These are phyloP conservation scores for Linnemannia schmuckeri DNA, from an alignment of 192 early-diverging fungal species.

Conservation along the genomic window DNA sequence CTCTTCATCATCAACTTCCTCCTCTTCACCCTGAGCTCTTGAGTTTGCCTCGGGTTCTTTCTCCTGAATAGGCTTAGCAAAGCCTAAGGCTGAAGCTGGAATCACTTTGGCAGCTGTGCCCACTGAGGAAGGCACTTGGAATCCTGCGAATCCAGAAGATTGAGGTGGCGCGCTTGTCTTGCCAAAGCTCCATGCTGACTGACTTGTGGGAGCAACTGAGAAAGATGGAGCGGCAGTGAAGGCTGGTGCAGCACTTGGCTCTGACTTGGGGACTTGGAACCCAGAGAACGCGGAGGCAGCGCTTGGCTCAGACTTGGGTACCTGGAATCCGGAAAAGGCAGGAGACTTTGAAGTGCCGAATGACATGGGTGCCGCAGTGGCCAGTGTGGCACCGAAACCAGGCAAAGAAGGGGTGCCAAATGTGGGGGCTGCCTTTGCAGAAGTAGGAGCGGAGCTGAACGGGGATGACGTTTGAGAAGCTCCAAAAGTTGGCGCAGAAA, in stretches of 20 bases:
- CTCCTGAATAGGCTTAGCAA: neutral
- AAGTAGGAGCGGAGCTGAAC: neutral
- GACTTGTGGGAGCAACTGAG: neutral
- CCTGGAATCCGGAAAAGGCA: constrained; percentile 10
- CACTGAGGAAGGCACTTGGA: constrained; percentile 21
- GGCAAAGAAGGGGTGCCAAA: neutral
- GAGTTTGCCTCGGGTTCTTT: neutral
- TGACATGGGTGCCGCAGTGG: neutral
- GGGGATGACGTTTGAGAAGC: neutral
- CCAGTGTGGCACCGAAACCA: neutral
- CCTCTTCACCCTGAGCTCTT: constrained; percentile 1
- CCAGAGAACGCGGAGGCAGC: neutral
- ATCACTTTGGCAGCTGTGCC: neutral
- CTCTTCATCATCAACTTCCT: constrained; percentile 6
- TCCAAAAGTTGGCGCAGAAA: constrained; percentile 5
- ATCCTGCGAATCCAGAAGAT: neutral
- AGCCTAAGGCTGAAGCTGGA: neutral
- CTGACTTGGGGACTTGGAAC: neutral
- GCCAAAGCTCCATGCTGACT: neutral
- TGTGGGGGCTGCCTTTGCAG: neutral
- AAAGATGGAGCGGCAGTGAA: neutral
- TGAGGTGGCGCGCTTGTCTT: neutral
- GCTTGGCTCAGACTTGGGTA: neutral
- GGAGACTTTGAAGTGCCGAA: neutral
- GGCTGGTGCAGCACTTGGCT: neutral